A percentile compares a stretch with the other conserved stretches of the same genome.
Conservation (phyloP, 1,284 basidiomycete genomes). For the Ganoderma multipileum region DNA sequence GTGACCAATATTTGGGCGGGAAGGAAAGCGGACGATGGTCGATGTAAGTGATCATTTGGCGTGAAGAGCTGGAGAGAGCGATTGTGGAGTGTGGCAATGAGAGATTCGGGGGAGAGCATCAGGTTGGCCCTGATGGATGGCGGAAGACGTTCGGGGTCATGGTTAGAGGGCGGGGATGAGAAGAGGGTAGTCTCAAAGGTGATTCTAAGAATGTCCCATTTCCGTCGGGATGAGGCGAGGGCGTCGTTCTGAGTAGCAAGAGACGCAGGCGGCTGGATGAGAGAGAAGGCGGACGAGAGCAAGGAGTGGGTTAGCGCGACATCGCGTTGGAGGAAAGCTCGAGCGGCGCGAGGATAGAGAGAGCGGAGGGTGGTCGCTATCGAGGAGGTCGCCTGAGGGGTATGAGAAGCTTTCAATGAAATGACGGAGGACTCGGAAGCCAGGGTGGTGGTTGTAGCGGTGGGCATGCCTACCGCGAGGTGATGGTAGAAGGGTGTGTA, state of each 20-base stretch:
- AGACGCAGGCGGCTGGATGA: slow-evolving; percentile 57
- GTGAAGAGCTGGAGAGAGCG: slow-evolving; percentile 75
- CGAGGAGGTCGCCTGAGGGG: slow-evolving; percentile 25
- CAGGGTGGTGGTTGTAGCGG: slow-evolving; percentile 32
- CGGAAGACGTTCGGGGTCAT: slow-evolving; percentile 52
- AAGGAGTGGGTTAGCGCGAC: slow-evolving; percentile 67
- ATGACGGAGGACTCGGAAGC: slow-evolving; percentile 27
- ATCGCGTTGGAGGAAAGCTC: slow-evolving; percentile 78
- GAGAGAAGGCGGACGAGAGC: slow-evolving; percentile 69
- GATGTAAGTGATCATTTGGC: slow-evolving; percentile 47
- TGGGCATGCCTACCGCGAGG: slow-evolving; percentile 31
- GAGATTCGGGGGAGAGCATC: slow-evolving; percentile 61
- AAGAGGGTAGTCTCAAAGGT: slow-evolving; percentile 81
- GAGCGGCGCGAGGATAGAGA: slow-evolving; percentile 76
- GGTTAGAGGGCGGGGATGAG: slow-evolving; percentile 54
- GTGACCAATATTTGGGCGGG: slow-evolving; percentile 74
- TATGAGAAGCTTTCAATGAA: slow-evolving; percentile 31
- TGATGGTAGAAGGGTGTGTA: background rate
- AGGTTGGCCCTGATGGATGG: slow-evolving; percentile 56
- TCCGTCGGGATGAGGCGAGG: slow-evolving; percentile 63
- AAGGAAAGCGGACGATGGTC: slow-evolving; percentile 59
- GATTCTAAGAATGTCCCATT: slow-evolving; percentile 85
- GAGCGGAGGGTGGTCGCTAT: slow-evolving; percentile 62
- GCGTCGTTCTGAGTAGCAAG: slow-evolving; percentile 45
- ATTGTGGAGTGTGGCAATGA: slow-evolving; percentile 61